Evolutionary conservation across 805 yeast species (phyloP).

Genomic region (Lipomyces chichibuensis): DNA sequence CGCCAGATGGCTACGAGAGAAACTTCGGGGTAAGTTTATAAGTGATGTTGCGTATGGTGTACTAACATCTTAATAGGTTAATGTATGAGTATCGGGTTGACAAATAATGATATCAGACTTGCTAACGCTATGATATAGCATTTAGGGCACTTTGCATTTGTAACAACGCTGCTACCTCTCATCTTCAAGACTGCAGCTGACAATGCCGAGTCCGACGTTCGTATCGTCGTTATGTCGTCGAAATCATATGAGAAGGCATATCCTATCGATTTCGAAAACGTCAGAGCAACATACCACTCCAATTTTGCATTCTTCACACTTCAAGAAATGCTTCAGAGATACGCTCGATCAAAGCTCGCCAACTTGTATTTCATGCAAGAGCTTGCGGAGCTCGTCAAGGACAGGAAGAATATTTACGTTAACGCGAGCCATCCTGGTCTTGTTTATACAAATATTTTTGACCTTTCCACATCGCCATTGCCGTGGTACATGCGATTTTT

Average conservation of each 20-base stretch:
- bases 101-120: not conserved
- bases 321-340: conserved; percentile 21
- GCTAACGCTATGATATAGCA: conserved; percentile 18
- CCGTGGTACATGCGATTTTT: conserved; percentile 17
- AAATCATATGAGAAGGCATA: conserved; percentile 10
- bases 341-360: conserved; percentile 33
- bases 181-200: conserved; percentile 21
- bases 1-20: conserved; percentile 31
- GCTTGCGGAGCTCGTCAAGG: conserved; percentile 17
- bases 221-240: conserved; percentile 30
- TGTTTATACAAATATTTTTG: conserved; percentile 26
- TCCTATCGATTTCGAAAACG: conserved; percentile 19
- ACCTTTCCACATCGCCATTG: conserved; percentile 23
- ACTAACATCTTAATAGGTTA: not conserved
- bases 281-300: conserved; percentile 12
- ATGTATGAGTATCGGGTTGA: not conserved
- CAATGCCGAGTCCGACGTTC: conserved; percentile 20
- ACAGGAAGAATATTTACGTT: conserved; percentile 24
- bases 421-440: conserved; percentile 35
- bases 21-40: conserved; percentile 25
- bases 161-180: conserved; percentile 31
- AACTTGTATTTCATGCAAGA: conserved; percentile 26
- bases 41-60: not conserved
- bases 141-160: conserved; percentile 35
- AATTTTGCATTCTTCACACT: conserved; percentile 10